Evolutionary conservation across 768 basidiomycete species (phyloP), one percentile per base, ranked within the genome.

Genomic region (Exsudoporus frostii): DNA sequence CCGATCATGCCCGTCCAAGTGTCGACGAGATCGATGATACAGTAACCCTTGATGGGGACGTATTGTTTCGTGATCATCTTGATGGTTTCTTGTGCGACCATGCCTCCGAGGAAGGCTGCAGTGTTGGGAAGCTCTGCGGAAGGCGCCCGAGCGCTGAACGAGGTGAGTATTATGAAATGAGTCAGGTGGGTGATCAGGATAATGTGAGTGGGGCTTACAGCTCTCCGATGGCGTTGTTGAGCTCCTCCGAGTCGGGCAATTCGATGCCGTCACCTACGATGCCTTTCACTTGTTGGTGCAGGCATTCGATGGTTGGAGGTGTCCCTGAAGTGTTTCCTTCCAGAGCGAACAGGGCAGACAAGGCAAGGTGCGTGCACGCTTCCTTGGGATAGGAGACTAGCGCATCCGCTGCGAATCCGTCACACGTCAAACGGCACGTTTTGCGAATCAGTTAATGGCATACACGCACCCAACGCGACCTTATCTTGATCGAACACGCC

Each of bases 1-100:
- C 70, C 68, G 27, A 86, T 70, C 25, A 74, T 59, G 13, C 86
- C 87, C 6, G 89, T 90, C 84, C 83, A 86, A 19, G 83, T 84
- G 47, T 88, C 88, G 27, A 92, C 78, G 56, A 97, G 78, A 72
- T 98, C 94, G 44, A 96, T 75, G 22, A 92, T 78, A 61, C 88
- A 90, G 58, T 86, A 87, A 14, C 92, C 90, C 55, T 87, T 83
- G 57, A 96, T 80, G 8, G 97, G 95, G 14, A 95, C 80, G 66
- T 99, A 99, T 71, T 99, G 97, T 63, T 84, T 85, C 52, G 96
- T 99, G 63, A 96, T 87, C 73, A 98, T 79, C 79, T 99, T 98
- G 78, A 98, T 98, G 7, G 86, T 85, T 67, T 99, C 97, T 62
- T 99, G 97, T 24, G 95, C 93, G 19, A 98, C 87, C 33, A 98